Conservation (phyloP, 2,329 filamentous ascomycete genomes). For the Gnomoniopsis sp. region DNA sequence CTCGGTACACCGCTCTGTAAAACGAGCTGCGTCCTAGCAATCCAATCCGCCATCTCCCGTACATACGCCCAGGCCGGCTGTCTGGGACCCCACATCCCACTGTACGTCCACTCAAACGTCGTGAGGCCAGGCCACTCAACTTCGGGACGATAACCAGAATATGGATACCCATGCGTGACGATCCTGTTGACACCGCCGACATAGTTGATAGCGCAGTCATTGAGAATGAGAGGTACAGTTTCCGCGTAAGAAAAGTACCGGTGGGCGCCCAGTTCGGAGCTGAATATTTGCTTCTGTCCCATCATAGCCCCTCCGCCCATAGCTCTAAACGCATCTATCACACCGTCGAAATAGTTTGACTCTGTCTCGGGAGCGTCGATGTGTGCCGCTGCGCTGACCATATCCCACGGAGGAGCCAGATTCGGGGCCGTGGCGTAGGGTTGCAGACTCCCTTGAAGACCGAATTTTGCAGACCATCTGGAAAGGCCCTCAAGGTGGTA, state of each 20-base stretch:
- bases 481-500: conserved; percentile 8
- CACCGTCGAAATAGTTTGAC: conserved; percentile 11
- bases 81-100: conserved; percentile 10
- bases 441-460: conserved; percentile 9
- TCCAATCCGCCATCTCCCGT: conserved; percentile 7
- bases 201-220: conserved; percentile 13
- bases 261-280: conserved; percentile 8
- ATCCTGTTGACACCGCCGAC: conserved; percentile 11
- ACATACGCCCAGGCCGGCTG: conserved; percentile 8
- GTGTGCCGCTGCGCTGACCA: conserved; percentile 10
- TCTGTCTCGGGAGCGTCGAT: conserved; percentile 14
- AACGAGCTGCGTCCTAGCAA: conserved; percentile 6
- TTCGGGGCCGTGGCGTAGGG: conserved; percentile 7
- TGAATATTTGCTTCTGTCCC: conserved; percentile 9
- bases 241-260: conserved; percentile 3
- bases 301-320: conserved; percentile 8
- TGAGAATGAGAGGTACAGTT: conserved; percentile 5
- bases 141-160: conserved; percentile 3
- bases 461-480: conserved; percentile 1
- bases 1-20: conserved; percentile 6
- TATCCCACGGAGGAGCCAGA: conserved; percentile 8
- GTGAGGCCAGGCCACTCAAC: conserved; percentile 9
- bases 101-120: conserved; percentile 9
- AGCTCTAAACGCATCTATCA: conserved; percentile 9
- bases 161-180: conserved; percentile 9